These are phyloP conservation scores for Hamiltosporidium tvaerminnensis DNA, from an alignment of 371 early-diverging fungal genomes.

Conservation along the genomic window DNA sequence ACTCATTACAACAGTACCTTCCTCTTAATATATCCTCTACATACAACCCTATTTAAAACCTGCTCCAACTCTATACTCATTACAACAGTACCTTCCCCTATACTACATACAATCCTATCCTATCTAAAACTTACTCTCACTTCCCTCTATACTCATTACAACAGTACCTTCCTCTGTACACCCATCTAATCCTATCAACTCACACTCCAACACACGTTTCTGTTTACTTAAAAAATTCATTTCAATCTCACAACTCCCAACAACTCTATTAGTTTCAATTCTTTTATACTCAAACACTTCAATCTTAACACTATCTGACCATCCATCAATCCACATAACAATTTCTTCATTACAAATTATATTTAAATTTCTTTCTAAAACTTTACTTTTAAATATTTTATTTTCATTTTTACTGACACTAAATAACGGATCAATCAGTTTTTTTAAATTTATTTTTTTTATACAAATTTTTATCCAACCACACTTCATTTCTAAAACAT, in stretches of 20 bases:
- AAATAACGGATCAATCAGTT: conserved; percentile 29
- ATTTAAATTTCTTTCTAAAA: conserved; percentile 5
- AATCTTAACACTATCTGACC: conserved; percentile 28
- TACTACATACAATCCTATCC: too few species aligned
- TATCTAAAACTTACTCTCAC: too few species aligned
- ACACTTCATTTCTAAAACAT: conserved; percentile 5
- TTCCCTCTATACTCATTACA: too few species aligned
- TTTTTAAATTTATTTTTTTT: conserved; percentile 21
- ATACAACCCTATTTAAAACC: too few species aligned
- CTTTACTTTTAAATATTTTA: conserved; percentile 30
- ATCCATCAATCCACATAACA: conserved; percentile 22
- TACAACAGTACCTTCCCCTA: too few species aligned
- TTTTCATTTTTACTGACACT: conserved; percentile 39
- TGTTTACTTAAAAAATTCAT: conserved; percentile 17
- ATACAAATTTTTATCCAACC: conserved; percentile 37
- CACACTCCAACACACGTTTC: too few species aligned
- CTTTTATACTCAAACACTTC: conserved; percentile 32
- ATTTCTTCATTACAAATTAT: conserved; percentile 40
- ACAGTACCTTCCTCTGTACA: too few species aligned
- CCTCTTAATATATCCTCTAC: too few species aligned
- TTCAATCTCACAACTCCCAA: conserved; percentile 33
- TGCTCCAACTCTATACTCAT: too few species aligned
- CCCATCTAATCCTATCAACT: too few species aligned
- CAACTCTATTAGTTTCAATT: conserved; percentile 16
- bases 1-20: too few species aligned